Conservation (phyloP, 2,329 filamentous ascomycete species). For the Diaporthe destruens region DNA sequence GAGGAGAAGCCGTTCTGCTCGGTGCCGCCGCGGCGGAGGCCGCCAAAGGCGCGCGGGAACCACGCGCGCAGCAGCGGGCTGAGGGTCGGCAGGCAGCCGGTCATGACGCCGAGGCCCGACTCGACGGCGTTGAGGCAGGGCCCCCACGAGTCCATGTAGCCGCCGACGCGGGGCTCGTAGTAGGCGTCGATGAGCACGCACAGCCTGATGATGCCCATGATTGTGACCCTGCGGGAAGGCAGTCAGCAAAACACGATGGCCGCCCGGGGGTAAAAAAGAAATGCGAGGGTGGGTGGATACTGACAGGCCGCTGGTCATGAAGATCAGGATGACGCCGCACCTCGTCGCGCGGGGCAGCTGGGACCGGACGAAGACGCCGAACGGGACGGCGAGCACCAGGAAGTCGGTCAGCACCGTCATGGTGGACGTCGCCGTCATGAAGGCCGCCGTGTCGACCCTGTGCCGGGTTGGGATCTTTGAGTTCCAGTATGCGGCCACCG, state of each 20-base stretch:
- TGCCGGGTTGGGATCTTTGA: fast-evolving
- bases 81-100: conserved; percentile 9
- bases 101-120: background rate
- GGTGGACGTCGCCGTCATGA: background rate
- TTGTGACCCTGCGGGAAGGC: background rate
- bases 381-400: background rate
- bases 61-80: conserved; percentile 1
- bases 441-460: background rate
- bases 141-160: background rate
- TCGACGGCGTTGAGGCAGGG: conserved; percentile 1
- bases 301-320: conserved; percentile 17
- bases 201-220: background rate
- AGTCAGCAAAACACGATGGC: background rate
- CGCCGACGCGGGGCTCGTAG: background rate
- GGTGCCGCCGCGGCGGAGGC: background rate
- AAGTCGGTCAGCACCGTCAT: background rate
- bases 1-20: no score
- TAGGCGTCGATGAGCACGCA: background rate
- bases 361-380: background rate
- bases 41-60: background rate
- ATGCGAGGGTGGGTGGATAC: background rate
- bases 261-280: fast-evolving
- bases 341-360: background rate
- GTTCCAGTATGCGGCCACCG: background rate
- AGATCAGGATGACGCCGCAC: background rate